These are phyloP conservation scores for Fusarium continuum DNA, from an alignment of 2,329 filamentous ascomycete genomes.

Conservation along the genomic window DNA sequence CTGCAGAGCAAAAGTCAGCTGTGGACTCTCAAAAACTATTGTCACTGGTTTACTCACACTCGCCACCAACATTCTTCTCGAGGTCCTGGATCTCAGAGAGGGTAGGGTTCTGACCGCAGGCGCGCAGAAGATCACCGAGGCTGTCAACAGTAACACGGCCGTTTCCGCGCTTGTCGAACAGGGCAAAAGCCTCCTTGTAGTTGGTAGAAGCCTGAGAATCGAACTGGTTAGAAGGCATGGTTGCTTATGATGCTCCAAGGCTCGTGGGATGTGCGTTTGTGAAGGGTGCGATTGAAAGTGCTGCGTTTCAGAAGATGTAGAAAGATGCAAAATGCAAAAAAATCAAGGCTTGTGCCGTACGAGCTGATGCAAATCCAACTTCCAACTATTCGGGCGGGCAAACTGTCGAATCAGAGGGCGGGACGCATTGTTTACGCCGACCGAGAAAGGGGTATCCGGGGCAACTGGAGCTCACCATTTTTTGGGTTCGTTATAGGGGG, in stretches of 20 bases:
- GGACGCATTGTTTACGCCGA: constrained; percentile 49
- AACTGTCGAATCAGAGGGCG: constrained; percentile 49
- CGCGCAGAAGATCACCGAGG: constrained; percentile 92
- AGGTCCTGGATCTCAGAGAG: constrained; percentile 91
- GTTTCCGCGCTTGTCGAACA: constrained; percentile 99
- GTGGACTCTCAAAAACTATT: not conserved
- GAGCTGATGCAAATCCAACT: constrained; percentile 40
- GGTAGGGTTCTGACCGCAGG: constrained; percentile 98
- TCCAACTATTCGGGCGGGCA: constrained; percentile 29
- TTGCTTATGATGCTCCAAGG: constrained; percentile 28
- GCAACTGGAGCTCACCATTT: constrained; percentile 51
- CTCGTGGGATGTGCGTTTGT: constrained; percentile 8
- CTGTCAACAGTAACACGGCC: constrained; percentile 87
- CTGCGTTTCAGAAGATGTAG: constrained; percentile 21
- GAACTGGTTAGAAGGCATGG: constrained; percentile 63
- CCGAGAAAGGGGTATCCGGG: constrained; percentile 43
- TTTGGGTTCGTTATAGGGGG: constrained; percentile 35
- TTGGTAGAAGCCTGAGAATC: constrained; percentile 81
- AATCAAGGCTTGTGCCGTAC: constrained; percentile 22
- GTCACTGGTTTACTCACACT: constrained; percentile 73
- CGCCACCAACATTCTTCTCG: constrained; percentile 86
- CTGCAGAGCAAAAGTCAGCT: constrained; percentile 56
- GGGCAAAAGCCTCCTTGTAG: constrained; percentile 99
- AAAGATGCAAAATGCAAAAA: constrained; percentile 21
- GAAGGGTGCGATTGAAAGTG: constrained; percentile 25